A percentile compares a stretch with the other conserved stretches of the same genome.
Evolutionary conservation across 2,329 filamentous ascomycete species (phyloP).

Genomic region (Botrytis byssoidea): DNA sequence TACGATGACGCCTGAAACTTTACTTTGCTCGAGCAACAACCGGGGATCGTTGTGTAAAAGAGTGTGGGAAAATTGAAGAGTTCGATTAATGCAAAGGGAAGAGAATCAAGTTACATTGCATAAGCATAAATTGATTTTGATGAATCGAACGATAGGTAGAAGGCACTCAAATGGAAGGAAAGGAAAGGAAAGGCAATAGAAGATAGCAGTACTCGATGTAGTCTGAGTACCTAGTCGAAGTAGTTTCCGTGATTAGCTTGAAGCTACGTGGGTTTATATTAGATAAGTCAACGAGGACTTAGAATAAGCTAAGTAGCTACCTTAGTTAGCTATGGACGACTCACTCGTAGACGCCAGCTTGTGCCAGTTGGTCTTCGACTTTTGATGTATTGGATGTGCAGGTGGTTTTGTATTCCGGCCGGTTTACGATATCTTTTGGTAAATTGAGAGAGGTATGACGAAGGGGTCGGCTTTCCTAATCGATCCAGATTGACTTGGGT

Average conservation of each 20-base stretch:
- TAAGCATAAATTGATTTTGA: background rate
- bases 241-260: background rate
- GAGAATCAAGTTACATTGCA: conserved; percentile 29
- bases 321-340: background rate
- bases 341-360: background rate
- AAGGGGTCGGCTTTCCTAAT: background rate
- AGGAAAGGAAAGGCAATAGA: background rate
- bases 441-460: background rate
- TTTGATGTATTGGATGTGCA: background rate
- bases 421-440: background rate
- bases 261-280: background rate
- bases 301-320: too few relatives aligned
- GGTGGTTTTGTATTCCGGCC: background rate
- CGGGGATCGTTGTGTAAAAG: conserved; percentile 31
- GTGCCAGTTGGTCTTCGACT: background rate
- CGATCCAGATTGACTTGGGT: background rate
- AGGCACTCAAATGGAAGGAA: background rate
- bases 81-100: background rate
- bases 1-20: conserved; percentile 35
- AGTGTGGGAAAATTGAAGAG: conserved; percentile 28
- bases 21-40: conserved; percentile 30
- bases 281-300: background rate
- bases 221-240: background rate
- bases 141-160: background rate
- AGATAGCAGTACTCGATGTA: background rate